Percentiles rank a stretch among this genome's conserved stretches.
phyloP scores from a whole-genome alignment of 768 basidiomycete species.

The Cystobasidium tubakii region DNA sequence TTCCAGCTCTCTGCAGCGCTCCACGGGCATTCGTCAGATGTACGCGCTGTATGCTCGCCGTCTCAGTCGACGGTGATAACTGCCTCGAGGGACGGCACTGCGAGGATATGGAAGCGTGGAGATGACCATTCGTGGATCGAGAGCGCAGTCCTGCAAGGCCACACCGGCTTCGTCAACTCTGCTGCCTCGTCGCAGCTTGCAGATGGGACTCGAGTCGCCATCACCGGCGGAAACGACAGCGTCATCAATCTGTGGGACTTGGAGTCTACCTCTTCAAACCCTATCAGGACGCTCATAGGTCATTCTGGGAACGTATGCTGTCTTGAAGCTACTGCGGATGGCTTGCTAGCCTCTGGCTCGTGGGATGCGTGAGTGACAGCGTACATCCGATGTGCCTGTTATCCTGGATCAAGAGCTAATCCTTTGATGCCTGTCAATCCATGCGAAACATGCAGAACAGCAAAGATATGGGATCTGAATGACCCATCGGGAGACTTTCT shows the following conservation, averaged over 20 bases:
- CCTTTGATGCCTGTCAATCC: no score
- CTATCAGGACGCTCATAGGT: conserved; percentile 74
- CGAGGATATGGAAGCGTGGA: conserved; percentile 65
- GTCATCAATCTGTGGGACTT: conserved; percentile 67
- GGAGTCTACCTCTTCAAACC: conserved; percentile 52
- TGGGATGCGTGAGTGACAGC: conserved; percentile 79
- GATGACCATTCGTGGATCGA: conserved; percentile 27
- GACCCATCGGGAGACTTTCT: conserved; percentile 61
- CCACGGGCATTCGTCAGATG: conserved; percentile 61
- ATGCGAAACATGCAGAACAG: conserved; percentile 61
- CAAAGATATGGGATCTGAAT: conserved; percentile 59
- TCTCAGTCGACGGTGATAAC: conserved; percentile 71
- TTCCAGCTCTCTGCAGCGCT: conserved; percentile 74
- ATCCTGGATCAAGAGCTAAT: no score
- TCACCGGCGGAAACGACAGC: conserved; percentile 83
- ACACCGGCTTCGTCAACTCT: conserved; percentile 67
- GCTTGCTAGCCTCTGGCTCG: conserved; percentile 79
- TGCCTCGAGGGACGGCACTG: conserved; percentile 83
- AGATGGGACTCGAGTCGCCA: conserved; percentile 62
- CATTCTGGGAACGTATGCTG: conserved; percentile 87
- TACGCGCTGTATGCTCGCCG: conserved; percentile 73
- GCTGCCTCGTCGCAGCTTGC: conserved; percentile 51
- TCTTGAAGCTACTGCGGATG: conserved; percentile 60
- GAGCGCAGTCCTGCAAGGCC: conserved; percentile 53
- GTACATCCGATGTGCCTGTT: not conserved